phyloP scores from a whole-genome alignment of 2,329 filamentous ascomycete genomes.

The Apiospora rasikravindrae region DNA sequence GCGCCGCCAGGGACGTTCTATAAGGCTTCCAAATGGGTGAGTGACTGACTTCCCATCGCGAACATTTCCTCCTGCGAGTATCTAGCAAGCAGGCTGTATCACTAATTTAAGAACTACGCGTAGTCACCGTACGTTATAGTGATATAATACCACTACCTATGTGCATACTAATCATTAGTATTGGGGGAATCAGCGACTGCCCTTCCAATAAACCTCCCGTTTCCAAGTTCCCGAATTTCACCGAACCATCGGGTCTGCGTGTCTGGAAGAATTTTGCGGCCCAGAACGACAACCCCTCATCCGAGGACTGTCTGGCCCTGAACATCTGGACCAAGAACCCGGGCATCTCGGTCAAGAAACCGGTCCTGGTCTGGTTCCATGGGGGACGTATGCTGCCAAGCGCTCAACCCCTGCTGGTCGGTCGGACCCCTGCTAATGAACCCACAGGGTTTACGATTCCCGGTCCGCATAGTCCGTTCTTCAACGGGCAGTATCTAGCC shows the following conservation, averaged over 20 bases:
- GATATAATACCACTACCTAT: too few relatives aligned
- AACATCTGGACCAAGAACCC: constrained; percentile 43
- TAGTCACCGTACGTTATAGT: constrained; percentile 6
- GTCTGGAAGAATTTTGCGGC: constrained; percentile 32
- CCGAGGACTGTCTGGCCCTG: constrained; percentile 46
- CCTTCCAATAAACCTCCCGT: constrained; percentile 32
- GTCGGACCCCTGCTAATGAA: neutral
- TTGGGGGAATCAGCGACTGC: constrained; percentile 27
- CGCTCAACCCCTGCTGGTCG: neutral
- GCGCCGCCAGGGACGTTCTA: neutral
- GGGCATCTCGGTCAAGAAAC: constrained; percentile 29
- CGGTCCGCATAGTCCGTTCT: constrained; percentile 25
- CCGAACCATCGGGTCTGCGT: constrained; percentile 35
- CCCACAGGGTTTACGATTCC: constrained; percentile 18
- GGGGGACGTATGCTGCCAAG: constrained; percentile 36
- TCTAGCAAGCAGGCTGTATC: too few relatives aligned
- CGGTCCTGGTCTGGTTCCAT: constrained; percentile 45
- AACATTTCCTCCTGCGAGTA: too few relatives aligned
- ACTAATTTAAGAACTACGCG: too few relatives aligned
- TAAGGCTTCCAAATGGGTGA: constrained; percentile 13
- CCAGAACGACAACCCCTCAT: constrained; percentile 31
- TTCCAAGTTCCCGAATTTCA: constrained; percentile 35
- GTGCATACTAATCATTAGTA: neutral
- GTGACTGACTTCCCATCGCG: neutral
- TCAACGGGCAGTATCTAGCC: constrained; percentile 38